Evolutionary conservation across 2,329 filamentous ascomycete species (phyloP).

Genomic region (Huntiella moniliformis): DNA sequence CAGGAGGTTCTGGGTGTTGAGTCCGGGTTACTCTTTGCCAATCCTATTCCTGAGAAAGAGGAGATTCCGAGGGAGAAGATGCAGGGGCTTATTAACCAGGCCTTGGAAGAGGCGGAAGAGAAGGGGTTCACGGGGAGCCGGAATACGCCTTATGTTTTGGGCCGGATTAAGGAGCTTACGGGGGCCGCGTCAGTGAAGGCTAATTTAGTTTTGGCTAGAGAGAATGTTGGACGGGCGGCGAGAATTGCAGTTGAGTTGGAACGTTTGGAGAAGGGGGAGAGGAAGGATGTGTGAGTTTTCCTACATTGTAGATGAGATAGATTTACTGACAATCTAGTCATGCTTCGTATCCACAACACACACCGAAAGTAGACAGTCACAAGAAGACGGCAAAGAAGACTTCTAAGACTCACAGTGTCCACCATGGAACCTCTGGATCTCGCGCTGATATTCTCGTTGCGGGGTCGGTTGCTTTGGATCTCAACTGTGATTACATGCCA

Average conservation of each 20-base stretch:
- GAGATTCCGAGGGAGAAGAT: constrained; percentile 56
- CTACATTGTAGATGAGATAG: not conserved
- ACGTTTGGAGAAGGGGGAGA: constrained; percentile 9
- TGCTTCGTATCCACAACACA: too few relatives aligned
- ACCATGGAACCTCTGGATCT: constrained; percentile 12
- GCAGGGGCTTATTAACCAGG: constrained; percentile 47
- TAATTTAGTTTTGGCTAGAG: constrained; percentile 44
- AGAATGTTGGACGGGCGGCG: constrained; percentile 36
- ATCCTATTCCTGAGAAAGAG: constrained; percentile 56
- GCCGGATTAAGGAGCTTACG: constrained; percentile 62
- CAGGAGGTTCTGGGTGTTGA: constrained; percentile 54
- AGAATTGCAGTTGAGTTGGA: constrained; percentile 36
- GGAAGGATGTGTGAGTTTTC: constrained; percentile 1
- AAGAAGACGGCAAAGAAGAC: not conserved
- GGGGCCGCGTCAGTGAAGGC: constrained; percentile 51
- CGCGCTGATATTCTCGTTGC: constrained; percentile 59
- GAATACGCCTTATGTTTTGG: constrained; percentile 72
- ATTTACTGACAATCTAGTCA: not conserved
- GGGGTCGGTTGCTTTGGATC: constrained; percentile 75
- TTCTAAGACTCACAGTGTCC: not conserved
- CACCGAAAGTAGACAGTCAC: too few relatives aligned
- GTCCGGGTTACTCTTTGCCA: constrained; percentile 73
- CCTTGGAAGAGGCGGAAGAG: constrained; percentile 43
- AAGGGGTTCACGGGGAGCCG: constrained; percentile 51
- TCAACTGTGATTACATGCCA: constrained; percentile 55